phyloP scores from a whole-genome alignment of 1,284 basidiomycete genomes.

The Microbotryomycetes sp. region DNA sequence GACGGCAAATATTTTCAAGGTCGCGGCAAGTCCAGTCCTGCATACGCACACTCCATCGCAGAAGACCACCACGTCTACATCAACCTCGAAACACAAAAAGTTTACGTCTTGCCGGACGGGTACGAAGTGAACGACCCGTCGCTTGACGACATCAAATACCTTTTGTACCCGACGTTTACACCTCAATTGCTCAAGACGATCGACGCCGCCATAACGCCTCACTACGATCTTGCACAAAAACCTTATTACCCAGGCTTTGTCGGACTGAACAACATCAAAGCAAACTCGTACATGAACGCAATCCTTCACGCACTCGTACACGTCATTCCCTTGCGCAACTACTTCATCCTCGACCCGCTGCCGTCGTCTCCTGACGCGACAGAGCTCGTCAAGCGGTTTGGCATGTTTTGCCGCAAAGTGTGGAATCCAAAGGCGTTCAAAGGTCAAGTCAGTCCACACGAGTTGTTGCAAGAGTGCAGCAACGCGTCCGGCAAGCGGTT shows the following conservation, averaged over 20 bases:
- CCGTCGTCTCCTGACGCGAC: slow-evolving; percentile 35
- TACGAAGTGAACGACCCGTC: slow-evolving; percentile 93
- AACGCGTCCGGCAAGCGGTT: slow-evolving; percentile 81
- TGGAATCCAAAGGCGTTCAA: slow-evolving; percentile 98
- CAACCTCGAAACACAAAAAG: slow-evolving; percentile 85
- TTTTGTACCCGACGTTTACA: slow-evolving; percentile 74
- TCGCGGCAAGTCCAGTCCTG: slow-evolving; percentile 82
- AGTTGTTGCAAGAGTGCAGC: slow-evolving; percentile 93
- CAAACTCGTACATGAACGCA: slow-evolving; percentile 96
- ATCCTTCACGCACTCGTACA: slow-evolving; percentile 90
- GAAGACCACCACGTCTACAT: slow-evolving; percentile 98
- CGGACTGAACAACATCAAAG: slow-evolving; percentile 94
- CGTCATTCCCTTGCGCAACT: slow-evolving; percentile 79
- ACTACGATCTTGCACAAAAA: slow-evolving; percentile 72
- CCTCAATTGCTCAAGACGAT: slow-evolving; percentile 58
- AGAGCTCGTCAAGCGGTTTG: slow-evolving; percentile 81
- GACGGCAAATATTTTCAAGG: slow-evolving; percentile 99
- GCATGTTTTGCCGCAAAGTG: slow-evolving; percentile 70
- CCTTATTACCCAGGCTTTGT: slow-evolving; percentile 89
- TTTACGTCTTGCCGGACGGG: slow-evolving; percentile 96
- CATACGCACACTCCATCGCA: slow-evolving; percentile 94
- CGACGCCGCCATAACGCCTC: slow-evolving; percentile 40
- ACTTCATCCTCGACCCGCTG: slow-evolving; percentile 47
- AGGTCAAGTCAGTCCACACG: slow-evolving; percentile 94
- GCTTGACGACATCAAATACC: slow-evolving; percentile 84